Percentiles rank a stretch among this genome's conserved stretches.
Evolutionary conservation across 1,284 basidiomycete genomes (phyloP).

Genomic region (Austropuccinia psidii): DNA sequence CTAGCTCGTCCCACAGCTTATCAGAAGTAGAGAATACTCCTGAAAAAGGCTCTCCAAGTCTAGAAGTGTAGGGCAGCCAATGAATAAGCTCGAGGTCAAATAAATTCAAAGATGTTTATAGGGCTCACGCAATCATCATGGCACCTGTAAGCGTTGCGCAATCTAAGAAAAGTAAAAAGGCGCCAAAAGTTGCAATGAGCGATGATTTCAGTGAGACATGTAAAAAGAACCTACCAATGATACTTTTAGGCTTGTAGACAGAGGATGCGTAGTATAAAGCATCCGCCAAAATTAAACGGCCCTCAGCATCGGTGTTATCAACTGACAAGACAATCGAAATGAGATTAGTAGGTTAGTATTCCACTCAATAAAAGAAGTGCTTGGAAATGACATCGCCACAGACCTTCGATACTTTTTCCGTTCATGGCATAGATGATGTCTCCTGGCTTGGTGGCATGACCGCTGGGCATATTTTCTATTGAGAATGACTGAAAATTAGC

Average conservation of each 20-base stretch:
- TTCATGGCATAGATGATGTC: conserved; percentile 65
- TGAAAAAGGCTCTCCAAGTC: conserved; percentile 65
- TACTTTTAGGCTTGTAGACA: conserved; percentile 67
- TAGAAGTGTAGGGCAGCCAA: conserved; percentile 45
- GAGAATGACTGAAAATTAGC: too few species aligned
- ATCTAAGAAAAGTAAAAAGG: conserved; percentile 19
- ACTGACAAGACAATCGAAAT: too few species aligned
- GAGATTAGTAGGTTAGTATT: background rate
- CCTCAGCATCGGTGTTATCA: conserved; percentile 60
- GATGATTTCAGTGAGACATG: background rate
- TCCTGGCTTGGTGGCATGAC: conserved; percentile 77
- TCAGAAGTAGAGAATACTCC: conserved; percentile 57
- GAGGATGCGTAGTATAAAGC: conserved; percentile 76
- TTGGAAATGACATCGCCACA: too few species aligned
- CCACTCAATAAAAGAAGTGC: background rate
- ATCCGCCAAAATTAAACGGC: conserved; percentile 67
- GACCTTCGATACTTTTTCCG: conserved; percentile 70
- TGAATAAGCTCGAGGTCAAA: too few species aligned
- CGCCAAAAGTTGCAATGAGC: background rate
- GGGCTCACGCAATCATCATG: conserved; percentile 38
- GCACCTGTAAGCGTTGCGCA: conserved; percentile 66
- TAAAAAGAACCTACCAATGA: conserved; percentile 58
- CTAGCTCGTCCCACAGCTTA: conserved; percentile 59
- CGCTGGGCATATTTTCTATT: conserved; percentile 80
- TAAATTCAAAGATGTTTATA: background rate